These are phyloP conservation scores for Tillandsia fasciculata DNA, from an alignment of 176 grass and related monocot genomes.

Conservation along the genomic window DNA sequence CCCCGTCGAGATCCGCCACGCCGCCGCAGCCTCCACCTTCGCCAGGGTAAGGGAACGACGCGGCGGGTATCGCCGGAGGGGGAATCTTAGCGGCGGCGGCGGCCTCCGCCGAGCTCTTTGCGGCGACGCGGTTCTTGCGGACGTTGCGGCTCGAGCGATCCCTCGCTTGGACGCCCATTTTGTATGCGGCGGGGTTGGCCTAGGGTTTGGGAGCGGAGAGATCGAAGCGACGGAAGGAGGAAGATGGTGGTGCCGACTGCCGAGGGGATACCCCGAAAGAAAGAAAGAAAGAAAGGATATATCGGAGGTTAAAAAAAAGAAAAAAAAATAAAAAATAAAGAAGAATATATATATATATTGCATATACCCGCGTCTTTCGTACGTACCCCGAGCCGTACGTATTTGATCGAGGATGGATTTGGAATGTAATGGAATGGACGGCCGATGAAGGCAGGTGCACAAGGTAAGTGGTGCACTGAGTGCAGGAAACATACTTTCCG, in stretches of 20 bases:
- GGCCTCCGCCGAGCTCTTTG: neutral
- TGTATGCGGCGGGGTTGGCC: neutral
- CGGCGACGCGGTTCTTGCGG: neutral
- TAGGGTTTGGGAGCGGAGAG: neutral
- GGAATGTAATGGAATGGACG: neutral
- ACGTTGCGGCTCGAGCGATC: neutral
- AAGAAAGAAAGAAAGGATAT: too few species aligned
- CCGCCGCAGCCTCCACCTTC: too few species aligned
- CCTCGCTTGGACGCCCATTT: neutral
- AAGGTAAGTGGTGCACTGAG: too few species aligned
- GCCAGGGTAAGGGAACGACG: too few species aligned
- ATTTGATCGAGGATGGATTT: neutral
- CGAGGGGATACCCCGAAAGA: too few species aligned
- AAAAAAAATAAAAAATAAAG: too few species aligned
- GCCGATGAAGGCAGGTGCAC: neutral
- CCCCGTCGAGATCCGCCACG: neutral
- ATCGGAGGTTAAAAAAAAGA: too few species aligned
- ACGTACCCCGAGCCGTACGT: neutral
- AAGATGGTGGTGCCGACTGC: too few species aligned
- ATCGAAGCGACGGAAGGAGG: too few species aligned
- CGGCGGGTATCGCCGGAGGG: neutral
- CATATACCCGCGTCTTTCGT: neutral
- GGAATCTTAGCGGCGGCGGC: neutral
- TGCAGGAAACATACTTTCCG: too few species aligned
- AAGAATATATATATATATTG: neutral